Conservation (phyloP, 2,329 filamentous ascomycete species). For the Penicillium occitanis region DNA sequence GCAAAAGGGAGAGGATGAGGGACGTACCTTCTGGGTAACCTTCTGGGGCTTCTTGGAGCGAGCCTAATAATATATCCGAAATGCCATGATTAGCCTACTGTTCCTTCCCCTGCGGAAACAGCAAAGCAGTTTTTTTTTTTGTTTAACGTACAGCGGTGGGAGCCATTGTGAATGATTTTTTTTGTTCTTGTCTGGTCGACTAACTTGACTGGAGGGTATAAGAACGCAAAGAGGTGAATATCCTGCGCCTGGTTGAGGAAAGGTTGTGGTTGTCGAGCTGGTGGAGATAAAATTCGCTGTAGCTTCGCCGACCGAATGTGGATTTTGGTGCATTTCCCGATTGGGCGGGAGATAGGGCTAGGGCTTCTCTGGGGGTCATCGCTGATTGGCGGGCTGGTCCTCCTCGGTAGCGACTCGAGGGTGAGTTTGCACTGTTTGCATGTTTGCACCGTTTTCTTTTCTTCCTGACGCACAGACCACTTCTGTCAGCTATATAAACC, state of each 20-base stretch:
- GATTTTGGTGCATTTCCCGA: slow-evolving; percentile 18
- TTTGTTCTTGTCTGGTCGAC: slow-evolving; percentile 26
- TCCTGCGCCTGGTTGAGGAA: slow-evolving; percentile 66
- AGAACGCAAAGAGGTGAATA: slow-evolving; percentile 80
- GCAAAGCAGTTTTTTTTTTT: slow-evolving; percentile 76
- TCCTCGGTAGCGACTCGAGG: neutral
- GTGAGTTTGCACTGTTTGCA: slow-evolving; percentile 1
- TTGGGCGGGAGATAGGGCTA: slow-evolving; percentile 33
- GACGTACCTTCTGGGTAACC: slow-evolving; percentile 51
- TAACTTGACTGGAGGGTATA: slow-evolving; percentile 27
- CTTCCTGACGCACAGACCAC: slow-evolving; percentile 25
- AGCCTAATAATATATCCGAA: slow-evolving; percentile 42
- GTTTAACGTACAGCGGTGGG: slow-evolving; percentile 76
- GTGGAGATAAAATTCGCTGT: slow-evolving; percentile 29
- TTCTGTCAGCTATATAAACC: no score
- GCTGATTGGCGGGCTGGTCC: neutral
- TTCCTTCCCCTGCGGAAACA: slow-evolving; percentile 62
- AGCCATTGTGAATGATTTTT: slow-evolving; percentile 68
- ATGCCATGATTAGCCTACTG: slow-evolving; percentile 91
- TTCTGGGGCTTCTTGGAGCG: slow-evolving; percentile 50
- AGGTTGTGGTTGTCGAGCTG: slow-evolving; percentile 28
- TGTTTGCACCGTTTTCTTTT: neutral
- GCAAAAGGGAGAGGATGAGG: neutral
- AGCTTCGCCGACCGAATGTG: neutral
- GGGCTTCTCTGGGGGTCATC: neutral